Evolutionary conservation across 805 yeast genomes (phyloP).

Genomic region (Zygosaccharomyces siamensis): DNA sequence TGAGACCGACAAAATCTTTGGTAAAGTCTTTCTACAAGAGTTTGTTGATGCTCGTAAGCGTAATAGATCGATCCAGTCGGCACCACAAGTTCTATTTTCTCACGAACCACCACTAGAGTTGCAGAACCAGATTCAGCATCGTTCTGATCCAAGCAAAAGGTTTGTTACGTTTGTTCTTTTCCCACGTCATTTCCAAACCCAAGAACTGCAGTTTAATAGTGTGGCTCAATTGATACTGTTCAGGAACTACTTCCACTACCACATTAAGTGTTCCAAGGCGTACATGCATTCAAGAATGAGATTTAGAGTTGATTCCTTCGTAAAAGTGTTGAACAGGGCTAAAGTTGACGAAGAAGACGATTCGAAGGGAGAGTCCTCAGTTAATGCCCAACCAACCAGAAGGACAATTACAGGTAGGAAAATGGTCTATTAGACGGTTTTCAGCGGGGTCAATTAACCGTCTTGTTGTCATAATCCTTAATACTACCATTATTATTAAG

Average conservation of each 20-base stretch:
- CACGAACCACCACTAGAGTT: constrained; percentile 94
- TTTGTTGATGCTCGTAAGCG: constrained; percentile 94
- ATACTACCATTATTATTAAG: background rate
- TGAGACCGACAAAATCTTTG: constrained; percentile 90
- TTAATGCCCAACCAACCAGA: constrained; percentile 20
- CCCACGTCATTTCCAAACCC: constrained; percentile 83
- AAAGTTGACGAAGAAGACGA: constrained; percentile 86
- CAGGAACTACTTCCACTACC: constrained; percentile 97
- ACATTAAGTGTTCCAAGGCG: constrained; percentile 96
- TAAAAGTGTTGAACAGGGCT: constrained; percentile 93
- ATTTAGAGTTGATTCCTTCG: constrained; percentile 85
- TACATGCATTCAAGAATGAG: constrained; percentile 98
- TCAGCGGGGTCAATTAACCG: background rate
- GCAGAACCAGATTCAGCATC: constrained; percentile 38
- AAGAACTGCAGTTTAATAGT: constrained; percentile 31
- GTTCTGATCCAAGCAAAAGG: constrained; percentile 34
- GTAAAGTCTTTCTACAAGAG: constrained; percentile 86
- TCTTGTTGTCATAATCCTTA: background rate
- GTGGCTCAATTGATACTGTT: constrained; percentile 88
- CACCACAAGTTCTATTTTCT: constrained; percentile 94
- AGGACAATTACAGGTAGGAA: constrained; percentile 36
- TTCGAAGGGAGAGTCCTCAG: constrained; percentile 29
- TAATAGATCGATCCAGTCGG: constrained; percentile 90
- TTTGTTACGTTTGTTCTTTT: constrained; percentile 69
- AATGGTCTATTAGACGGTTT: constrained; percentile 25